Evolutionary conservation across 78 protist species (phyloP).

Genomic region (Dictyostelium brefeldianum): DNA sequence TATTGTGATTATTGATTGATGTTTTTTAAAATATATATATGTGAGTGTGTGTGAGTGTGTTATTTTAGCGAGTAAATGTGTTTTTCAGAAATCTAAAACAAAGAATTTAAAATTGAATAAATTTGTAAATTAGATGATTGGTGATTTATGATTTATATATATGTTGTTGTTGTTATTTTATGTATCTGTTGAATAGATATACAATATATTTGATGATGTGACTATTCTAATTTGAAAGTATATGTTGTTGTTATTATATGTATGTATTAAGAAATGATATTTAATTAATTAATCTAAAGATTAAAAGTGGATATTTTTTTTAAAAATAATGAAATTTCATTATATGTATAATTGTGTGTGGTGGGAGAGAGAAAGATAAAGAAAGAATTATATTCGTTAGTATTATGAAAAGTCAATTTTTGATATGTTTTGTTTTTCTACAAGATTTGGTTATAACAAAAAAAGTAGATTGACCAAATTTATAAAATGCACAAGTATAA

Average conservation of each 20-base stretch:
- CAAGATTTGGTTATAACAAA: no score
- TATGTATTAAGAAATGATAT: background rate
- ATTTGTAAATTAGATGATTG: background rate
- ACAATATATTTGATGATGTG: background rate
- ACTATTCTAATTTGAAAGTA: background rate
- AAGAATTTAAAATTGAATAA: slow-evolving; percentile 3
- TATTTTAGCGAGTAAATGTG: background rate
- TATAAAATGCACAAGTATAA: no score
- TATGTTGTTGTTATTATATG: background rate
- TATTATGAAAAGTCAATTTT: no score
- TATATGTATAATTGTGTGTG: no score
- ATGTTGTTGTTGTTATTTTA: background rate
- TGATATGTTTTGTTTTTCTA: no score
- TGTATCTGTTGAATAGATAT: background rate
- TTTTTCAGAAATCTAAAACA: slow-evolving; percentile 17
- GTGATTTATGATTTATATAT: background rate
- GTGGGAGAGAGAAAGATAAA: no score
- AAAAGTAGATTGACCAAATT: no score
- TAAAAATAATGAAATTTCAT: no score
- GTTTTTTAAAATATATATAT: background rate
- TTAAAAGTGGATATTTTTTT: no score
- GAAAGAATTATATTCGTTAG: no score
- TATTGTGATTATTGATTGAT: background rate
- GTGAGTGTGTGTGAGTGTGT: no score
- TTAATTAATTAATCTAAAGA: slow-evolving; percentile 6